These are phyloP conservation scores for Diddensiella caesifluorescens DNA, from an alignment of 805 yeast species.

Conservation along the genomic window DNA sequence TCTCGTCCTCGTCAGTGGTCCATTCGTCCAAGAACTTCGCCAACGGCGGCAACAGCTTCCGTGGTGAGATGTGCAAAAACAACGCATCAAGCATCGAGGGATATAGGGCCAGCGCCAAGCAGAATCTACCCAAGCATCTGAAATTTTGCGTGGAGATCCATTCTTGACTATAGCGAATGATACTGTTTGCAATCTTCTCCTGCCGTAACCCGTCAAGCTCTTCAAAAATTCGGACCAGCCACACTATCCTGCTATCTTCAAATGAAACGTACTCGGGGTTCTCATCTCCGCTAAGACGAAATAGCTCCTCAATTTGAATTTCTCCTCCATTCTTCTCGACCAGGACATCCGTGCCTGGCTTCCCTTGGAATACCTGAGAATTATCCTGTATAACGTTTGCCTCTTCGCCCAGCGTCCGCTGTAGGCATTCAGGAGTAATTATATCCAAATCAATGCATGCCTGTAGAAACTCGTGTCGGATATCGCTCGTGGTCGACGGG, in stretches of 20 bases:
- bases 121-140: constrained; percentile 44
- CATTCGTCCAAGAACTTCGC: constrained; percentile 48
- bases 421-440: constrained; percentile 35
- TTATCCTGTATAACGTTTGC: constrained; percentile 13
- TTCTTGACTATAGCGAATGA: constrained; percentile 32
- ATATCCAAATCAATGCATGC: constrained; percentile 40
- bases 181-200: constrained; percentile 39
- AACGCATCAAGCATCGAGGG: constrained; percentile 39
- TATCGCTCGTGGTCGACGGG: constrained; percentile 42
- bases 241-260: constrained; percentile 50
- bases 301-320: constrained; percentile 33
- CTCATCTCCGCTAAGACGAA: constrained; percentile 25
- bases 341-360: constrained; percentile 20
- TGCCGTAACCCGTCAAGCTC: constrained; percentile 44
- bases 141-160: constrained; percentile 40
- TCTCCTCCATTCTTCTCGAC: constrained; percentile 9
- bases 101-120: constrained; percentile 46
- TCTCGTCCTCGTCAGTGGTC: constrained; percentile 49
- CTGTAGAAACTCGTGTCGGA: constrained; percentile 48
- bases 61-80: constrained; percentile 43
- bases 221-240: constrained; percentile 43
- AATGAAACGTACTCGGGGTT: constrained; percentile 45
- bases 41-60: constrained; percentile 39
- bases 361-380: constrained; percentile 5
- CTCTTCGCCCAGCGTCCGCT: constrained; percentile 24